phyloP scores from a whole-genome alignment of 23 red algal genomes.

The Agarophyton chilense region DNA sequence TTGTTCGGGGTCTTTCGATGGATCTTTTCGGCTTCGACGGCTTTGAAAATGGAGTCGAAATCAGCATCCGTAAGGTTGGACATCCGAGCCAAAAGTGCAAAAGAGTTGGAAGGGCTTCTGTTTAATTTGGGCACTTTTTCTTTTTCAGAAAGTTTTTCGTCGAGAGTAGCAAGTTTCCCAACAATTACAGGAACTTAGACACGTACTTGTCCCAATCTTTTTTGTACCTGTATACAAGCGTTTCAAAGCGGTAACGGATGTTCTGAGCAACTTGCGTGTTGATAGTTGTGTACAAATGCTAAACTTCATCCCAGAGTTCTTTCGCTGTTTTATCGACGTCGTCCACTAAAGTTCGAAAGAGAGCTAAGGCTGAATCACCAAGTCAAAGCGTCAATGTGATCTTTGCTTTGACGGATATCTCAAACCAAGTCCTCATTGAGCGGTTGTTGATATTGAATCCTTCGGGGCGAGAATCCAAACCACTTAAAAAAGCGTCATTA shows the following conservation, averaged over 20 bases:
- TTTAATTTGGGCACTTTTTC: too few species aligned
- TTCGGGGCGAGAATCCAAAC: background rate
- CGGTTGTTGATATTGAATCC: too few species aligned
- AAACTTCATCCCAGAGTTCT: background rate
- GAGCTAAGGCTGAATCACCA: background rate
- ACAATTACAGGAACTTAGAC: too few species aligned
- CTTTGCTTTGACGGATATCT: background rate
- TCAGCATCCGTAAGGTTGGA: too few species aligned
- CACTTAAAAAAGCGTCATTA: background rate
- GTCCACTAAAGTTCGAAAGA: background rate
- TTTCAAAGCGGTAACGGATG: background rate
- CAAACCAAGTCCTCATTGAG: background rate
- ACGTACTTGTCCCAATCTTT: background rate
- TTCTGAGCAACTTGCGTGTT: background rate
- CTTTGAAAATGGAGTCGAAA: background rate
- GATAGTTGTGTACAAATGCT: background rate
- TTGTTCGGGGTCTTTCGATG: slow-evolving; percentile 25
- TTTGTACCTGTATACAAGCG: background rate
- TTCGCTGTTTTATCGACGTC: background rate
- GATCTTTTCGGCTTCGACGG: background rate
- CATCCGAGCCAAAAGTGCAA: too few species aligned
- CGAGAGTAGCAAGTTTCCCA: too few species aligned
- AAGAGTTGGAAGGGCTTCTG: too few species aligned
- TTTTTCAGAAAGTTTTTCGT: too few species aligned
- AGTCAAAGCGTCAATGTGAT: background rate